phyloP scores from a whole-genome alignment of 2,329 filamentous ascomycete species.

The Pseudogymnoascus sp. region DNA sequence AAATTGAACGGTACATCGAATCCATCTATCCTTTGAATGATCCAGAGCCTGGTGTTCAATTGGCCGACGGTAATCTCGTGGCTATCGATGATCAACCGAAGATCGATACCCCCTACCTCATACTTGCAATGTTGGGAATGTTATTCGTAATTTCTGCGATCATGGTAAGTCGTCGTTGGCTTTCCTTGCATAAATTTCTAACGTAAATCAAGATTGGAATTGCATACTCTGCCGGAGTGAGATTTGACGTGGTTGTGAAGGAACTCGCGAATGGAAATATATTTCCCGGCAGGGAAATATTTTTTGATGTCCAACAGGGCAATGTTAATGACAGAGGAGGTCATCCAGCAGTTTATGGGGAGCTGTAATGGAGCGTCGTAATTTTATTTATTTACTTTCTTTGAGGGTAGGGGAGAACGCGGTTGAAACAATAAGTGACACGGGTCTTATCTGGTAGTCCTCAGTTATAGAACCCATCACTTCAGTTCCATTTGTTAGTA shows the following conservation, averaged over 20 bases:
- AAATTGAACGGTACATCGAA: constrained; percentile 95
- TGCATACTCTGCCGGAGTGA: not conserved
- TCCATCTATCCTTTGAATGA: constrained; percentile 81
- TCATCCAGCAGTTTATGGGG: not conserved
- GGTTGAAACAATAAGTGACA: too few relatives aligned
- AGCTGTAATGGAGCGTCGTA: not conserved
- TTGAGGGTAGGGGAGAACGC: too few relatives aligned
- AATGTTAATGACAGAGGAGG: not conserved
- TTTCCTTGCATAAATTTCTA: not conserved
- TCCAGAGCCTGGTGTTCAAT: constrained; percentile 47
- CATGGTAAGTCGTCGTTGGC: constrained; percentile 58
- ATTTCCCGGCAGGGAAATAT: not conserved
- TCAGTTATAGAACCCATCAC: too few relatives aligned
- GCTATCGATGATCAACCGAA: constrained; percentile 47
- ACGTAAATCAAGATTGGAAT: not conserved
- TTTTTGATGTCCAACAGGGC: not conserved
- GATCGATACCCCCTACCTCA: constrained; percentile 52
- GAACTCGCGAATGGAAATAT: not conserved
- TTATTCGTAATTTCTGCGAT: constrained; percentile 60
- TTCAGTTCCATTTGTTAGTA: too few relatives aligned
- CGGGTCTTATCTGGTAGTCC: too few relatives aligned
- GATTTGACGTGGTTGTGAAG: not conserved
- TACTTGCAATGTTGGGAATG: constrained; percentile 57
- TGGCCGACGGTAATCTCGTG: constrained; percentile 29
- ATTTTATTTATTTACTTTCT: too few relatives aligned